Conservation (phyloP, 305 asterid species). For the Fraxinus floribunda region DNA sequence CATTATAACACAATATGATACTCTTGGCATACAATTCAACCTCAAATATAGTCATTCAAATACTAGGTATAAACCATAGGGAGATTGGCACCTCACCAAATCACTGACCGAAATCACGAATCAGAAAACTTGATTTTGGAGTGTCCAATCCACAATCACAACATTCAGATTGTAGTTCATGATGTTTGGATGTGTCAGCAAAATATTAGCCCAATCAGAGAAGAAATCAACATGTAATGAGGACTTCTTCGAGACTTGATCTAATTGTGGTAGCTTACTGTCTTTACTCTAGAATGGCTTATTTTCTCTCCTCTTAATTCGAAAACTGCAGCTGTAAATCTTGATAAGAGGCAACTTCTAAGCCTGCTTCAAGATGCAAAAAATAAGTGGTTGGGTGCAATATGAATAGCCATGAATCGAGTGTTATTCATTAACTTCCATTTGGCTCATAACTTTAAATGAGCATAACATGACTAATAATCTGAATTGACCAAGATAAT, state of each 20-base stretch:
- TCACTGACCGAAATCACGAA: background rate
- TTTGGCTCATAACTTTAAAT: background rate
- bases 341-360: background rate
- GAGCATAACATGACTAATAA: background rate
- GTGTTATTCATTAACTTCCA: background rate
- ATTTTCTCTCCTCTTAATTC: background rate
- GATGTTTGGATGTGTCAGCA: background rate
- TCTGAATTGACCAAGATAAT: background rate
- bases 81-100: constrained; percentile 1
- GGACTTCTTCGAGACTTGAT: background rate
- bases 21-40: background rate
- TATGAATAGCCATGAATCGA: background rate
- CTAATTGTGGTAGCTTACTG: background rate
- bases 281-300: background rate
- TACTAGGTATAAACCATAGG: background rate
- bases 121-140: background rate
- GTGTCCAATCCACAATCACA: background rate
- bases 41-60: background rate
- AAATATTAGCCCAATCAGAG: background rate
- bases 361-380: background rate
- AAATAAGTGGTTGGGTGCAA: background rate
- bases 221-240: background rate
- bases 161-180: background rate
- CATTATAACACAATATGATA: background rate
- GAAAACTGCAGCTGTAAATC: background rate